phyloP scores from a whole-genome alignment of 2,329 filamentous ascomycete species.

The Ramichloridium luteum region DNA sequence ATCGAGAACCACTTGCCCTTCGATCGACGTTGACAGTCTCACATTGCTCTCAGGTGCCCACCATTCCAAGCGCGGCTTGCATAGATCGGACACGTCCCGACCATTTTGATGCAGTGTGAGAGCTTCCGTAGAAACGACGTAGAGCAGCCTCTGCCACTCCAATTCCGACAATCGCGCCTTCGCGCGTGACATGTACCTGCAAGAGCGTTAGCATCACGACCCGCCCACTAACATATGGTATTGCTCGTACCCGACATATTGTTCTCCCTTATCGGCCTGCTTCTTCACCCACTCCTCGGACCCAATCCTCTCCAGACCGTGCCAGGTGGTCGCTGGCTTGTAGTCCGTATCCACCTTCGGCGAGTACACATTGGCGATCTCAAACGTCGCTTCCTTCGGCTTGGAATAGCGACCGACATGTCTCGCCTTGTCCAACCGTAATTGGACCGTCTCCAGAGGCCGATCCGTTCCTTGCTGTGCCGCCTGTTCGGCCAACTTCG shows the following conservation, averaged over 20 bases:
- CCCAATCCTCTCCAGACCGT: slow-evolving; percentile 44
- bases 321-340: slow-evolving; percentile 37
- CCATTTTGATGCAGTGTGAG: slow-evolving; percentile 37
- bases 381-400: slow-evolving; percentile 14
- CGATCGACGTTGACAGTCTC: slow-evolving; percentile 92
- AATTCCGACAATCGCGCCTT: slow-evolving; percentile 26
- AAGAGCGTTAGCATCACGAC: slow-evolving; percentile 5
- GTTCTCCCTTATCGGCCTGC: slow-evolving; percentile 25
- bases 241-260: slow-evolving; percentile 23
- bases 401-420: too few species aligned
- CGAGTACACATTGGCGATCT: slow-evolving; percentile 16
- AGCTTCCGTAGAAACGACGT: slow-evolving; percentile 46
- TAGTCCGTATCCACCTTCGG: slow-evolving; percentile 26
- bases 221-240: slow-evolving; percentile 1
- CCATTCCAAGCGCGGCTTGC: slow-evolving; percentile 15
- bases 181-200: slow-evolving; percentile 28
- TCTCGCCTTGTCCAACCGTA: slow-evolving; percentile 4
- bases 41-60: slow-evolving; percentile 49
- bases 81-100: slow-evolving; percentile 23
- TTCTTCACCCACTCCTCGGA: slow-evolving; percentile 32
- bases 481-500: slow-evolving; percentile 8
- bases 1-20: slow-evolving; percentile 56
- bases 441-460: slow-evolving; percentile 5
- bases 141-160: slow-evolving; percentile 33
- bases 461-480: slow-evolving; percentile 5